Conservation (phyloP, 306 rosid genomes). For the Ormosia emarginata region DNA sequence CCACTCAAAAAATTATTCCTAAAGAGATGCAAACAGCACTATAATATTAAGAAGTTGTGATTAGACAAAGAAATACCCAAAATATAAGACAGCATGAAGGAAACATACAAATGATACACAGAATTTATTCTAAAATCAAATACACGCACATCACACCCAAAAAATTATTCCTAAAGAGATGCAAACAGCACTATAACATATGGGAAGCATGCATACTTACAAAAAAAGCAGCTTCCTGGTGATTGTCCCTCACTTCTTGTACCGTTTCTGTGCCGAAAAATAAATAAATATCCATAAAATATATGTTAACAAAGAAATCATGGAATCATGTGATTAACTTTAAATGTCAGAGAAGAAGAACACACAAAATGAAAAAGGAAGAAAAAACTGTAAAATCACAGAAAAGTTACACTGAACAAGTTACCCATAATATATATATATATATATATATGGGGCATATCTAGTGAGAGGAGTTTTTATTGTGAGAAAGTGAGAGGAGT, state of each 20-base stretch:
- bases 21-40: neutral
- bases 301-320: neutral
- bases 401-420: neutral
- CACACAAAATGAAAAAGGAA: neutral
- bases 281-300: neutral
- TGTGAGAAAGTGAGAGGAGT: too few relatives aligned
- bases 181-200: neutral
- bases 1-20: neutral
- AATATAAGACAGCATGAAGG: neutral
- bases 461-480: too few relatives aligned
- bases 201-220: slow-evolving; percentile 47
- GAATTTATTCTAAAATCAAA: neutral
- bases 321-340: neutral
- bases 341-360: neutral
- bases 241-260: slow-evolving; percentile 31
- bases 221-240: slow-evolving; percentile 32
- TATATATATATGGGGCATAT: too few relatives aligned
- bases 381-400: neutral
- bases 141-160: neutral
- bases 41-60: neutral
- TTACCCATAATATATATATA: neutral
- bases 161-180: neutral
- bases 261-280: slow-evolving; percentile 40
- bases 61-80: neutral
- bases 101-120: neutral